phyloP scores from a whole-genome alignment of 257 asterid species.

The Jasminum sambac region DNA sequence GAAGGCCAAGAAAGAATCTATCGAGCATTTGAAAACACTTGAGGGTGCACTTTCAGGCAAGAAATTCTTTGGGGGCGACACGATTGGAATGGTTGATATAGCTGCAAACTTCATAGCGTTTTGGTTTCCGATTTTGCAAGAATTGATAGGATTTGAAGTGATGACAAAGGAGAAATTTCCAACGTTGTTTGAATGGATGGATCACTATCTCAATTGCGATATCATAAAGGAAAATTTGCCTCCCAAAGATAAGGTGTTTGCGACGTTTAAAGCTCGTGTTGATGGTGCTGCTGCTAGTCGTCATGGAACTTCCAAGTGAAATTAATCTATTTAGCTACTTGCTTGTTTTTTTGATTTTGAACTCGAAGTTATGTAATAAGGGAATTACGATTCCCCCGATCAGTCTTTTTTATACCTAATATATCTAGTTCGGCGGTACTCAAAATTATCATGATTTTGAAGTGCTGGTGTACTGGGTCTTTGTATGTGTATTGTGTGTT shows the following conservation, averaged over 20 bases:
- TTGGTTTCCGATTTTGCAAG: conserved; percentile 34
- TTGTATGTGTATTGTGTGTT: too few species aligned
- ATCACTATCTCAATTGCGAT: conserved; percentile 22
- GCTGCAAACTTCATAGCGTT: conserved; percentile 32
- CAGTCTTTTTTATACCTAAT: too few species aligned
- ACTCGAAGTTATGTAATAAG: not conserved
- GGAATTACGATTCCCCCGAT: not conserved
- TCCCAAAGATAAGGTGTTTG: conserved; percentile 24
- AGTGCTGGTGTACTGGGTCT: too few species aligned
- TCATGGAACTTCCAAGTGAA: not conserved
- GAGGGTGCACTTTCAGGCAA: conserved; percentile 44
- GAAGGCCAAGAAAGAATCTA: conserved; percentile 48
- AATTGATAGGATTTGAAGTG: conserved; percentile 30
- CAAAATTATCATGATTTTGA: too few species aligned
- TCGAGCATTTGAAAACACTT: conserved; percentile 29
- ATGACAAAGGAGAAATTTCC: conserved; percentile 45
- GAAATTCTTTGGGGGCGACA: conserved; percentile 58
- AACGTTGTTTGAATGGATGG: conserved; percentile 33
- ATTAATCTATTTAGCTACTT: not conserved
- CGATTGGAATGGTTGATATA: conserved; percentile 43
- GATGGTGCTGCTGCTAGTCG: not conserved
- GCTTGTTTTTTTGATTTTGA: not conserved
- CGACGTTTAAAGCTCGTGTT: not conserved
- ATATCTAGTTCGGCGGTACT: too few species aligned
- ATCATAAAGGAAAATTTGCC: conserved; percentile 47